Evolutionary conservation across 345 rosid species (phyloP), one percentile per base, ranked within the genome.

Genomic region (Heritiera littoralis): DNA sequence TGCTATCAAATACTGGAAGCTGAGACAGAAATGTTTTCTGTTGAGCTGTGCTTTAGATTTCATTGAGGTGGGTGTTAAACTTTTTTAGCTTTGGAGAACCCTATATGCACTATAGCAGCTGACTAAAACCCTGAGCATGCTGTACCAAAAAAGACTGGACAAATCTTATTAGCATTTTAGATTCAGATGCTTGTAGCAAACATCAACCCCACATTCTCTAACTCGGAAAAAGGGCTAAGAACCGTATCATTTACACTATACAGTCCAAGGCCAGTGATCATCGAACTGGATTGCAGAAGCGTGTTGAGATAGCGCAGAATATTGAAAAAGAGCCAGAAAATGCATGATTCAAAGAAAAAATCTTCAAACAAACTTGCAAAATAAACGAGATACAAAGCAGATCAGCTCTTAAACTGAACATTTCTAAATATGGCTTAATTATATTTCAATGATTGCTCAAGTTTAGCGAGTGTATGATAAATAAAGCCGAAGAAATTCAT

Each of bases 171-270:
- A 17, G 68, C 40, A 32, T 45, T 51, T 12, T 7, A 38, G 65
- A 28, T 10, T 23, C 1, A 17, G 30, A 43, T 60, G 18, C 20
- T 41, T 12, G 40, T 7, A 10, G 65, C 10, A 38, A 7, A 40
- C 13, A 54, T 15, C 63, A 15, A 54, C 1, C 35, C 30, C 43
- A 51, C 45, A 32, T 72, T 51, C 45, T 28, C 20, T 45, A 23
- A 23, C 28, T 66, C 23, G 65, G 0, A 72, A 58, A 38, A 35
- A 43, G 45, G 14, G 51, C 40, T 66, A 46, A 2, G 56, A 72
- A 23, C 66, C 68, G 54, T 64, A 30, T 77, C 66, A 77, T 83
- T 63, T 77, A 79, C 88, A 77, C 18, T 18, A 18, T 3, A 59
- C 6, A 55, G 7, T 18, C 18, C 4, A 14, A 74, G 48, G 40